These are phyloP conservation scores for Backusella psychrophila DNA, from an alignment of 192 early-diverging fungal genomes.

Conservation along the genomic window DNA sequence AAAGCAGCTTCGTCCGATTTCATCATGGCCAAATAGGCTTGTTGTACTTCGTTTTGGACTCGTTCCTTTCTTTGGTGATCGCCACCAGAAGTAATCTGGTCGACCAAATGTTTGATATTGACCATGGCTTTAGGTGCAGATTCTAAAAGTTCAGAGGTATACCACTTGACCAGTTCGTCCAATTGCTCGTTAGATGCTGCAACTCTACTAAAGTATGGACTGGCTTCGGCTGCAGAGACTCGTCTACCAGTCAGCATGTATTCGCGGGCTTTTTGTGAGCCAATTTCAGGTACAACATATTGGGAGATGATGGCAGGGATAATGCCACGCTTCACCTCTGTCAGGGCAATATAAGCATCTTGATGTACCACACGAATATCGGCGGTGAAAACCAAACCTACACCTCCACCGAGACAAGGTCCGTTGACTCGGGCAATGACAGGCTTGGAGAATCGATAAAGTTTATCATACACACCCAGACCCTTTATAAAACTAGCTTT, in stretches of 20 bases:
- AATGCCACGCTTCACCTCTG: conserved; percentile 59
- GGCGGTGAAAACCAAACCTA: conserved; percentile 53
- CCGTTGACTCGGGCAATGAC: conserved; percentile 59
- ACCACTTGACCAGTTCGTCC: conserved; percentile 43
- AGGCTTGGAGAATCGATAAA: conserved; percentile 47
- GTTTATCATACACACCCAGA: conserved; percentile 38
- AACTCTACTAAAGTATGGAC: conserved; percentile 35
- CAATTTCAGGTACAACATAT: conserved; percentile 57
- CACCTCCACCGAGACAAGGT: conserved; percentile 63
- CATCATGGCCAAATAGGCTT: conserved; percentile 57
- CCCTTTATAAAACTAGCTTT: conserved; percentile 32
- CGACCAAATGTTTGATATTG: conserved; percentile 50
- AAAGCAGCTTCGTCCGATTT: conserved; percentile 55
- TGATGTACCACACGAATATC: conserved; percentile 52
- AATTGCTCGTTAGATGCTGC: conserved; percentile 35
- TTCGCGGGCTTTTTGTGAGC: conserved; percentile 45
- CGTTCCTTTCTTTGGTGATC: conserved; percentile 31
- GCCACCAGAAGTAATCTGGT: conserved; percentile 22
- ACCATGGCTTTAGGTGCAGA: conserved; percentile 52
- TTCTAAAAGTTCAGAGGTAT: conserved; percentile 38
- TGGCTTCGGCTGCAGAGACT: conserved; percentile 42
- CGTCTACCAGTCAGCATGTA: conserved; percentile 57
- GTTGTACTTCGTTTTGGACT: conserved; percentile 14
- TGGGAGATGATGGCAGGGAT: conserved; percentile 67
- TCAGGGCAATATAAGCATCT: conserved; percentile 49